These are phyloP conservation scores for Flaveria sonorensis DNA, from an alignment of 129 eudicot genomes.

Conservation along the genomic window DNA sequence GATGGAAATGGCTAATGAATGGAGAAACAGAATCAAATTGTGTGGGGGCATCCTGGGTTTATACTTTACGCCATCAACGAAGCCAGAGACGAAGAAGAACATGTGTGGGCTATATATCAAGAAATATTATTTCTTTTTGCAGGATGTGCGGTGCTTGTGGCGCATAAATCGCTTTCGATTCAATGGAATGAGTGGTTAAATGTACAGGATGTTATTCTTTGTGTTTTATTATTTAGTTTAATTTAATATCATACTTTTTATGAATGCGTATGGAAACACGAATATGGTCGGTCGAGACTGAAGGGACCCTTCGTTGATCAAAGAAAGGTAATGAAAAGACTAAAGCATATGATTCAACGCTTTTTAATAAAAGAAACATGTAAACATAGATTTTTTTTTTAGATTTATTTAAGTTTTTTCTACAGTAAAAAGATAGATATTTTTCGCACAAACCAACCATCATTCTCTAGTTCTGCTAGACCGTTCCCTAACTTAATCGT, in stretches of 20 bases:
- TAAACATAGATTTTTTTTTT: too few relatives aligned
- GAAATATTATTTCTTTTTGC: neutral
- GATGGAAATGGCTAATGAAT: conserved; percentile 33
- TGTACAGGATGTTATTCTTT: neutral
- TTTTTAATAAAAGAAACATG: too few relatives aligned
- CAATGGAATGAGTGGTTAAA: conserved; percentile 29
- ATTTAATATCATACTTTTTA: neutral
- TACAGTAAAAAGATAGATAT: too few relatives aligned
- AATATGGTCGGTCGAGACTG: too few relatives aligned
- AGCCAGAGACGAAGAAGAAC: conserved; percentile 12
- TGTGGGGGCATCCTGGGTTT: conserved; percentile 38
- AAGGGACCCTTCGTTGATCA: neutral
- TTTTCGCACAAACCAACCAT: too few relatives aligned
- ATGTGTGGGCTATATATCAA: conserved; percentile 3
- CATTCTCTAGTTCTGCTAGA: too few relatives aligned
- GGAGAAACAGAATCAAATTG: conserved; percentile 39
- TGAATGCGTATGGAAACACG: too few relatives aligned
- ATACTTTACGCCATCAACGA: neutral
- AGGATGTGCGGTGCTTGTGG: conserved; percentile 35
- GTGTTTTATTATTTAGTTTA: neutral
- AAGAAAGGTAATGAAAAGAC: too few relatives aligned
- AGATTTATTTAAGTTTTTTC: too few relatives aligned
- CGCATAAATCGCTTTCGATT: conserved; percentile 42
- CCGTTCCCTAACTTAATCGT: too few relatives aligned
- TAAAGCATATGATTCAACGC: too few relatives aligned